Conservation (phyloP, 140 eudicot species). For the Cichorium intybus region DNA sequence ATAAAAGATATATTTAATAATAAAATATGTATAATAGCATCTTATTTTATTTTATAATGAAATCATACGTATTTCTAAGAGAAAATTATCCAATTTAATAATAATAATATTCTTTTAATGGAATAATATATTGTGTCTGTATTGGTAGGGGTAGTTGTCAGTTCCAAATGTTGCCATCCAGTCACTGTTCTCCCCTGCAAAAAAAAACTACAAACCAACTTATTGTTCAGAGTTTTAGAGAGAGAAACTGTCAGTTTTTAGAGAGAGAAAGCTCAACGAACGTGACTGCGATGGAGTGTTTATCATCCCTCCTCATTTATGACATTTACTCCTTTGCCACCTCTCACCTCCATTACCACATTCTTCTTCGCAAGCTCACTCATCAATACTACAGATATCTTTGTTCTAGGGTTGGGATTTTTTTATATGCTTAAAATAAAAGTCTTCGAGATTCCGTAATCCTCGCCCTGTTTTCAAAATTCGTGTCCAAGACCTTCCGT, state of each 20-base stretch:
- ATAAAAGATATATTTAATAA: too few relatives aligned
- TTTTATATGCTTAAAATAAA: slow-evolving; percentile 16
- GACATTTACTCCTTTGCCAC: slow-evolving; percentile 45
- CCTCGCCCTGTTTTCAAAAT: slow-evolving; percentile 27
- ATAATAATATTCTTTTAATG: too few relatives aligned
- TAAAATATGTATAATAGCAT: too few relatives aligned
- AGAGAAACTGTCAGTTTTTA: slow-evolving; percentile 20
- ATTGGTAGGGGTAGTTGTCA: not conserved
- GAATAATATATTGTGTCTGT: not conserved
- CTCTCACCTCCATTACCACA: slow-evolving; percentile 27
- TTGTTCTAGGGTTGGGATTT: slow-evolving; percentile 34
- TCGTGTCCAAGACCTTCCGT: slow-evolving; percentile 13
- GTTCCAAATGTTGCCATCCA: slow-evolving; percentile 18
- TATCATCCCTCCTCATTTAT: slow-evolving; percentile 42
- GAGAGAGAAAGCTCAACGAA: slow-evolving; percentile 18
- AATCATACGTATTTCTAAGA: too few relatives aligned
- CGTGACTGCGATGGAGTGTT: slow-evolving; percentile 47
- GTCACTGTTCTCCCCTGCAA: slow-evolving; percentile 23
- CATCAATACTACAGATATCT: slow-evolving; percentile 21
- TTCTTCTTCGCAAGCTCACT: slow-evolving; percentile 26
- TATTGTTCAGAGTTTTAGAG: slow-evolving; percentile 15
- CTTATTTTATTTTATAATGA: too few relatives aligned
- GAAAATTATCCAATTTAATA: too few relatives aligned
- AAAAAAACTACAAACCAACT: slow-evolving; percentile 9
- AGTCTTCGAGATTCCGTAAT: slow-evolving; percentile 33